Percentiles rank a stretch among this genome's conserved stretches.
Conservation (phyloP, 306 rosid genomes). For the Lathyrus oleraceus region DNA sequence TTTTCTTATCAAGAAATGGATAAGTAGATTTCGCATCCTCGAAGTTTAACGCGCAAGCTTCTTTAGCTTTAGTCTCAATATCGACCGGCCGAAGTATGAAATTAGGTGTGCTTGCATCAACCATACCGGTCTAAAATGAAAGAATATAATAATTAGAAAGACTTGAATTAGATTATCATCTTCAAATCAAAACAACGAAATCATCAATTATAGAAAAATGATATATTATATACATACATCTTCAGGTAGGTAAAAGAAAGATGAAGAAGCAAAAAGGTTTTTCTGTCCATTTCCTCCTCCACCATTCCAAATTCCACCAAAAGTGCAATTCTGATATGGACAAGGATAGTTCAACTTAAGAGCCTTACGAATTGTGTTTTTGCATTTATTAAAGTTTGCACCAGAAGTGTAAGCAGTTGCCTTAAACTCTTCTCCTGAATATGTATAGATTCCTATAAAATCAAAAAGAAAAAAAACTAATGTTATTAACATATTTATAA, state of each 20-base stretch:
- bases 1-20: slow-evolving; percentile 20
- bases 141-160: neutral
- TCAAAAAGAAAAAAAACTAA: neutral
- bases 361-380: slow-evolving; percentile 49
- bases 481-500: neutral
- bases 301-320: slow-evolving; percentile 82
- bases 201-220: neutral
- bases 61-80: slow-evolving; percentile 55
- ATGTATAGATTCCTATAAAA: slow-evolving; percentile 38
- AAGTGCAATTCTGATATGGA: slow-evolving; percentile 67
- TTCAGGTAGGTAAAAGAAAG: slow-evolving; percentile 72
- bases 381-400: slow-evolving; percentile 55
- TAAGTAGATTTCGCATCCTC: slow-evolving; percentile 51
- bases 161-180: neutral
- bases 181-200: neutral
- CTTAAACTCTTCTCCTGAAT: slow-evolving; percentile 49
- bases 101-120: slow-evolving; percentile 43
- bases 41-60: slow-evolving; percentile 55
- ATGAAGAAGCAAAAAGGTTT: slow-evolving; percentile 58
- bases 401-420: slow-evolving; percentile 56
- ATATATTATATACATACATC: slow-evolving; percentile 46
- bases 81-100: slow-evolving; percentile 46
- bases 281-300: slow-evolving; percentile 82
- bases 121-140: slow-evolving; percentile 59
- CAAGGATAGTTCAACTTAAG: slow-evolving; percentile 59